Evolutionary conservation across 1,139 yeast species (phyloP).

Genomic region (Suhomyces chickasaworum): DNA sequence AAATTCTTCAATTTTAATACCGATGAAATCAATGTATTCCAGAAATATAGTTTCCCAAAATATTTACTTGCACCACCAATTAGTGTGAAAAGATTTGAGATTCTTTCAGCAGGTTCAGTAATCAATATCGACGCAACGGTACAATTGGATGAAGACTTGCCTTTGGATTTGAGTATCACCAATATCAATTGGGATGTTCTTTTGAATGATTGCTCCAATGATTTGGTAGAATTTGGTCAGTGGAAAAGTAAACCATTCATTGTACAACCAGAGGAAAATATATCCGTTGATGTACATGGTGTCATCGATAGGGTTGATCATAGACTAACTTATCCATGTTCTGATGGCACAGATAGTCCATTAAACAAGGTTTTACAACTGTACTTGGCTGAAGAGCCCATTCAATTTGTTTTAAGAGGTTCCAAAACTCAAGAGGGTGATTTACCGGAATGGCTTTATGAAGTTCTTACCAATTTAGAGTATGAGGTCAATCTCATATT

Average conservation of each 20-base stretch:
- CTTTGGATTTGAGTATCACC: constrained; percentile 23
- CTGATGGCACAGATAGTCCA: constrained; percentile 24
- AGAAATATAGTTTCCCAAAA: constrained; percentile 19
- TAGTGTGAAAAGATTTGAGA: constrained; percentile 14
- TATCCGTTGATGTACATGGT: constrained; percentile 21
- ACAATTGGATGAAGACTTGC: constrained; percentile 19
- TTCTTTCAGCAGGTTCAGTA: constrained; percentile 10
- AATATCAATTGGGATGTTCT: constrained; percentile 32
- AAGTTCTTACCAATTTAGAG: constrained; percentile 20
- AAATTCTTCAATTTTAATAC: constrained; percentile 20
- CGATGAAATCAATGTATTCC: constrained; percentile 22
- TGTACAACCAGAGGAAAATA: constrained; percentile 21
- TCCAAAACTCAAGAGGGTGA: constrained; percentile 17
- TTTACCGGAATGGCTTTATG: constrained; percentile 32
- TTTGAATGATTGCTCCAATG: constrained; percentile 27
- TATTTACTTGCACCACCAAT: constrained; percentile 20
- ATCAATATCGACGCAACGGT: constrained; percentile 13
- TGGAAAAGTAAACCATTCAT: constrained; percentile 25
- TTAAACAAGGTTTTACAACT: constrained; percentile 26
- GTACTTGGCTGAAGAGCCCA: constrained; percentile 23
- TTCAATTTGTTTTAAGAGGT: constrained; percentile 25
- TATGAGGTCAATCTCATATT: constrained; percentile 16
- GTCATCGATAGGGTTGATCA: constrained; percentile 22
- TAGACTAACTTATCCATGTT: constrained; percentile 22
- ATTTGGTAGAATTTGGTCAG: constrained; percentile 26